Conservation (phyloP, 1,284 basidiomycete genomes). For the Takashimella tepidaria region DNA sequence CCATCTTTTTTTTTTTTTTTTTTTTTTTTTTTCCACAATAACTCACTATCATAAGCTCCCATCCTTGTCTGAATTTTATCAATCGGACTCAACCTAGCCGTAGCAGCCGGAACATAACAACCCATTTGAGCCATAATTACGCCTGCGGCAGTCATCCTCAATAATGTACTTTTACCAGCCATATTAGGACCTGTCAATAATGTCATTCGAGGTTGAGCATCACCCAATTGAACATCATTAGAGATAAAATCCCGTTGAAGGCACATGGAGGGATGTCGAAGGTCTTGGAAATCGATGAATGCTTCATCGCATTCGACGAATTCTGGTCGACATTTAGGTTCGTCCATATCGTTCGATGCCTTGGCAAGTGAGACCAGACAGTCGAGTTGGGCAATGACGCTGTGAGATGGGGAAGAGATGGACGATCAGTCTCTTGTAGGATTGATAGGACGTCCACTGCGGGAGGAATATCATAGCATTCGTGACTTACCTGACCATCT, state of each 20-base stretch:
- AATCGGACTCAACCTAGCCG: constrained; percentile 78
- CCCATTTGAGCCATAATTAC: constrained; percentile 96
- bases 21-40: neutral
- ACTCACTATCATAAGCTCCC: constrained; percentile 84
- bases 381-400: constrained; percentile 80
- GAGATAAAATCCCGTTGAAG: constrained; percentile 80
- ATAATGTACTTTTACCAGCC: constrained; percentile 72
- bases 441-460: neutral
- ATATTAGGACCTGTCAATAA: constrained; percentile 85
- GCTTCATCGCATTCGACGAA: constrained; percentile 76
- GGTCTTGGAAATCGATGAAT: constrained; percentile 68
- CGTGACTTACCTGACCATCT: constrained; percentile 53
- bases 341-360: constrained; percentile 79
- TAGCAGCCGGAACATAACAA: constrained; percentile 88
- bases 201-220: constrained; percentile 64
- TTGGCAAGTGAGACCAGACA: constrained; percentile 91
- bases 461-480: neutral
- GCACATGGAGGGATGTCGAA: constrained; percentile 81
- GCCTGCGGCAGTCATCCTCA: constrained; percentile 95
- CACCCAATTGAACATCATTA: constrained; percentile 83
- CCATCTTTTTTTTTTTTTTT: neutral
- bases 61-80: constrained; percentile 95
- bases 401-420: constrained; percentile 29
- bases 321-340: constrained; percentile 85
- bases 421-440: neutral